Evolutionary conservation across 164 flowering plant species (phyloP).

Genomic region (Berberis vulgaris): DNA sequence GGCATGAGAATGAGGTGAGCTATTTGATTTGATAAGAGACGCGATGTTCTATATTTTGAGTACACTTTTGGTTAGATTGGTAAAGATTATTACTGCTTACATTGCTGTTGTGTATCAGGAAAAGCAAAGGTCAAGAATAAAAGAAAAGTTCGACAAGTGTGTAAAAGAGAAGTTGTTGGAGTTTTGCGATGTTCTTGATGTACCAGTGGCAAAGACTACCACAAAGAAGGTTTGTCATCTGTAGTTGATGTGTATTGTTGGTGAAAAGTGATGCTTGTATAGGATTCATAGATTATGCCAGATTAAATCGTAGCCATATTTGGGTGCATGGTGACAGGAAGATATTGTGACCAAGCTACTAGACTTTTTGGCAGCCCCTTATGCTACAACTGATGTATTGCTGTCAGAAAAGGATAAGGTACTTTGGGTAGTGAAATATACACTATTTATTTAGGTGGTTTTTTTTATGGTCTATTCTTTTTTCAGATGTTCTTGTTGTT

Average conservation of each 20-base stretch:
- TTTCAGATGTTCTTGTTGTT: too few species aligned
- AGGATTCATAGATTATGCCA: too few species aligned
- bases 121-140: slow-evolving; percentile 58
- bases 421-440: background rate
- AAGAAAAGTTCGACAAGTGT: slow-evolving; percentile 75
- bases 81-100: background rate
- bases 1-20: slow-evolving; percentile 82
- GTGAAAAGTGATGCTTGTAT: too few species aligned
- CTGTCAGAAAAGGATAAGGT: slow-evolving; percentile 80
- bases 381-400: slow-evolving; percentile 52
- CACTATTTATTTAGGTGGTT: background rate
- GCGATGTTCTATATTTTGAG: background rate
- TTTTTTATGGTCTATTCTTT: background rate
- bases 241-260: too few species aligned
- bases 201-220: slow-evolving; percentile 52
- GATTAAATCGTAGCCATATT: too few species aligned
- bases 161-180: slow-evolving; percentile 69
- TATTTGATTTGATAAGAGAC: background rate
- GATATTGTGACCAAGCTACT: slow-evolving; percentile 65
- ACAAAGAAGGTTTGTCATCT: slow-evolving; percentile 63
- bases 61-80: background rate
- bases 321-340: slow-evolving; percentile 38
- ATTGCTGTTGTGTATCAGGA: slow-evolving; percentile 41
- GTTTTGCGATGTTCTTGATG: slow-evolving; percentile 77
- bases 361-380: slow-evolving; percentile 78